A percentile compares a stretch with the other conserved stretches of the same genome.
Conservation (phyloP, 768 basidiomycete genomes). For the Cyathus striatus region DNA sequence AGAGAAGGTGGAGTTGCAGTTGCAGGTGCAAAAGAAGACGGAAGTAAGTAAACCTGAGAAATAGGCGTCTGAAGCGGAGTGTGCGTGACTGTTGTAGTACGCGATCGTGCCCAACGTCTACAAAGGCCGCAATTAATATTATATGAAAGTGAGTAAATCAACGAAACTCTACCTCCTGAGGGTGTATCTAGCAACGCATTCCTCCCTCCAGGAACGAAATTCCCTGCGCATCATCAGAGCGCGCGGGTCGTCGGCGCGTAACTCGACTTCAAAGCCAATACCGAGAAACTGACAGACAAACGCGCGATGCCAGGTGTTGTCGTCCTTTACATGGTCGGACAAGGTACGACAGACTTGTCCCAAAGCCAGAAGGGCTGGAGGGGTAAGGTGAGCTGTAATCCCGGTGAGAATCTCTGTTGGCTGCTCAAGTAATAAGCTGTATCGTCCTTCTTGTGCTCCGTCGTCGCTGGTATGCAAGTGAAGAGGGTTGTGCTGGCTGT, state of each 20-base stretch:
- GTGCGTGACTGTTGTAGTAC: constrained; percentile 56
- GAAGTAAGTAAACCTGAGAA: constrained; percentile 55
- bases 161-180: constrained; percentile 44
- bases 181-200: constrained; percentile 56
- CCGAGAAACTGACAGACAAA: constrained; percentile 65
- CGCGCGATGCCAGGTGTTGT: constrained; percentile 77
- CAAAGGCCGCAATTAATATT: neutral
- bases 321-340: constrained; percentile 64
- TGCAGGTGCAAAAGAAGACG: constrained; percentile 31
- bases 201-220: constrained; percentile 62
- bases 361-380: constrained; percentile 55
- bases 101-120: constrained; percentile 71
- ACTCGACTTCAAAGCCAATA: constrained; percentile 58
- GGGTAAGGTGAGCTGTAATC: constrained; percentile 69
- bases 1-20: constrained; percentile 28
- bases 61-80: constrained; percentile 57
- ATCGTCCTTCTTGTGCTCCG: neutral
- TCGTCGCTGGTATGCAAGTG: too few relatives aligned
- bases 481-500: neutral
- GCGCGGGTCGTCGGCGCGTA: constrained; percentile 32
- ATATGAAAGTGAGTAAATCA: neutral
- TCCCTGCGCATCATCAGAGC: constrained; percentile 51
- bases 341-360: constrained; percentile 46
- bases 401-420: constrained; percentile 74
- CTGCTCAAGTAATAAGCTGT: constrained; percentile 40